A percentile compares a stretch with the other conserved stretches of the same genome.
Evolutionary conservation across 2,329 filamentous ascomycete genomes (phyloP).

Genomic region (Peltaster fructicola): DNA sequence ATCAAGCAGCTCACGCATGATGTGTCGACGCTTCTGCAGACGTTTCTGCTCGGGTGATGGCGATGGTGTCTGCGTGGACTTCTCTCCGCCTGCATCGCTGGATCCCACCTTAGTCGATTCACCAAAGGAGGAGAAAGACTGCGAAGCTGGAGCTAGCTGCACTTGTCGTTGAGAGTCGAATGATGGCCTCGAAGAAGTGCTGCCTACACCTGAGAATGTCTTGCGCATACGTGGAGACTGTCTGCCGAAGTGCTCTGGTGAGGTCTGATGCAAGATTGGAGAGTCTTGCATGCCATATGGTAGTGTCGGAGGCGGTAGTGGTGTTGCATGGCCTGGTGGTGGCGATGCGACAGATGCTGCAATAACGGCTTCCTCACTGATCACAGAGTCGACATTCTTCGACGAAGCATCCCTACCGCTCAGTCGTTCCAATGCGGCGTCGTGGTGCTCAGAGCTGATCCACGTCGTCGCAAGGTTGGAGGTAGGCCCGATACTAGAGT

Average conservation of each 20-base stretch:
- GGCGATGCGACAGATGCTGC: constrained; percentile 19
- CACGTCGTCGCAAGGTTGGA: constrained; percentile 8
- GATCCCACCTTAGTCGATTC: constrained; percentile 14
- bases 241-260: constrained; percentile 12
- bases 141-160: constrained; percentile 12
- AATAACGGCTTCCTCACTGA: no score
- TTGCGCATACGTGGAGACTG: constrained; percentile 15
- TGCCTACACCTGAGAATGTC: constrained; percentile 12
- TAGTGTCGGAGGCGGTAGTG: constrained; percentile 21
- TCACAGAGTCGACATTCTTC: constrained; percentile 3
- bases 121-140: constrained; percentile 18
- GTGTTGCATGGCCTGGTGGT: constrained; percentile 28
- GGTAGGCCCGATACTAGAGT: constrained; percentile 14
- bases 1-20: constrained; percentile 82
- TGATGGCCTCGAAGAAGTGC: constrained; percentile 15
- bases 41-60: constrained; percentile 39
- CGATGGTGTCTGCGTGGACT: constrained; percentile 10
- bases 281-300: constrained; percentile 11
- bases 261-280: constrained; percentile 7
- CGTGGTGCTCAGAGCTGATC: constrained; percentile 14
- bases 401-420: constrained; percentile 2
- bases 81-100: constrained; percentile 10
- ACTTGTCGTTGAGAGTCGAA: constrained; percentile 14
- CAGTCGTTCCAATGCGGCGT: constrained; percentile 10
- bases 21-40: constrained; percentile 62